Conservation (phyloP, 2,329 filamentous ascomycete species). For the Epicoccum sorghinum region DNA sequence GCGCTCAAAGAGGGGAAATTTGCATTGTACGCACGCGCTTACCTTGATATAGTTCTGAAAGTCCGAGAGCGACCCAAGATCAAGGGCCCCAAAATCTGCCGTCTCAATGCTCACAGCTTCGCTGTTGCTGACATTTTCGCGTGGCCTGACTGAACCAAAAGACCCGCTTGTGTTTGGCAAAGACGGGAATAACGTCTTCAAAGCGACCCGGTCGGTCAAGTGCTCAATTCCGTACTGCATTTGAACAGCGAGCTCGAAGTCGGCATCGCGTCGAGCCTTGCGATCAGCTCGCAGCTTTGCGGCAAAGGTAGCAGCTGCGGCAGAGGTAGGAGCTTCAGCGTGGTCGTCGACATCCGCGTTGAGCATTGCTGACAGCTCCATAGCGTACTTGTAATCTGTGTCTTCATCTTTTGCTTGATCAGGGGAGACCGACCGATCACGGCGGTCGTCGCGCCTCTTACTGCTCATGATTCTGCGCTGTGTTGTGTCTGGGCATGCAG, state of each 20-base stretch:
- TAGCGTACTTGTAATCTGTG: background rate
- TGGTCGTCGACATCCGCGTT: conserved; percentile 3
- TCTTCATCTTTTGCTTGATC: background rate
- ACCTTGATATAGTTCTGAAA: conserved; percentile 20
- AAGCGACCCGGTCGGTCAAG: too few species aligned
- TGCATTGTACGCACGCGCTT: conserved; percentile 21
- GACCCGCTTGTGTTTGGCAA: background rate
- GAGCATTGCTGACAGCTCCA: conserved; percentile 15
- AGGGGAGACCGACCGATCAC: background rate
- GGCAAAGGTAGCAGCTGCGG: background rate
- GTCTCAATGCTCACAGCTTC: conserved; percentile 2
- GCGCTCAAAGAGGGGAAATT: conserved; percentile 12
- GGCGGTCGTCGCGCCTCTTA: background rate
- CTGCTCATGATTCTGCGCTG: background rate
- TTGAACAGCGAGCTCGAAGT: conserved; percentile 3
- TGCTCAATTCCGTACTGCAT: background rate
- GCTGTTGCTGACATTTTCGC: background rate
- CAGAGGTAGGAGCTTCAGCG: background rate
- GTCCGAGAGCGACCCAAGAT: conserved; percentile 11
- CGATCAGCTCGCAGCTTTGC: background rate
- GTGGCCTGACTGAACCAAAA: background rate
- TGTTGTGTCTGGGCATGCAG: background rate
- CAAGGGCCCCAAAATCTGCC: conserved; percentile 4
- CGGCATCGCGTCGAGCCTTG: background rate
- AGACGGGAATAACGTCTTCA: background rate